Base-by-base conservation (phyloP, 2,329 filamentous ascomycete species). In the Pestalotiopsis sp. region DNA sequence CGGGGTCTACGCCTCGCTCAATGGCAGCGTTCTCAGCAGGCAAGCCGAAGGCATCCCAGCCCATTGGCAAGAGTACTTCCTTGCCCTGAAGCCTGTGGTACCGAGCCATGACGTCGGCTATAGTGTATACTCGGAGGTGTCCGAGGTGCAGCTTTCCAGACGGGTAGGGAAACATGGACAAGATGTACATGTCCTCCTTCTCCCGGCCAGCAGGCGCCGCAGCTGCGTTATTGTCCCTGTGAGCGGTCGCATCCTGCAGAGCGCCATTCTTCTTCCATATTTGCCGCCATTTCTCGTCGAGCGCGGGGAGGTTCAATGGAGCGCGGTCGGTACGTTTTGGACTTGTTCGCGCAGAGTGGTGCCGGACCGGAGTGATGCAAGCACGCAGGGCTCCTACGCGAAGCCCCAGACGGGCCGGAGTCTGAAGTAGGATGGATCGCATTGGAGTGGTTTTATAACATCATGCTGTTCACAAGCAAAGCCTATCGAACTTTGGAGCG, bases 151-250 rank as follows among this genome's bases (percentile, higher is more conserved):
- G 85, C 38, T 89, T 90, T 38, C 94, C 94, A 0, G 94, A 97
- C 1, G 94, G 94, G 77, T 97, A 97, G 0, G 94, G 94, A 76
- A 97, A 97, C 94, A 97, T 97, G 71, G 94, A 91, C 66, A 97
- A 84, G 70, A 97, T 88, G 77, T 95, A 97, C 78, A 84, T 85
- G 67, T 80, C 79, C 56, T 79, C 73, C 44, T 78, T 70, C 66
- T 68, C 60, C 39, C 70, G 73, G 39, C 62, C 72, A 65, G 13
- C n/a, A 56, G 68, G 38, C 67, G 58, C 39, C 22, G 30, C 30
- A 30, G 30, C 30, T 30, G 30, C 30, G 30, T 26, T 30, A 20
- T 44, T n/a, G 59, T 11, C 40, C 64, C 64, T 67, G 55, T 22
- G 52, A n/a, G 13, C 26, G 9, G 30, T 11, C 26, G 13, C 30